phyloP scores from a whole-genome alignment of 2,329 filamentous ascomycete species.

The Sodiomyces alkalinus region DNA sequence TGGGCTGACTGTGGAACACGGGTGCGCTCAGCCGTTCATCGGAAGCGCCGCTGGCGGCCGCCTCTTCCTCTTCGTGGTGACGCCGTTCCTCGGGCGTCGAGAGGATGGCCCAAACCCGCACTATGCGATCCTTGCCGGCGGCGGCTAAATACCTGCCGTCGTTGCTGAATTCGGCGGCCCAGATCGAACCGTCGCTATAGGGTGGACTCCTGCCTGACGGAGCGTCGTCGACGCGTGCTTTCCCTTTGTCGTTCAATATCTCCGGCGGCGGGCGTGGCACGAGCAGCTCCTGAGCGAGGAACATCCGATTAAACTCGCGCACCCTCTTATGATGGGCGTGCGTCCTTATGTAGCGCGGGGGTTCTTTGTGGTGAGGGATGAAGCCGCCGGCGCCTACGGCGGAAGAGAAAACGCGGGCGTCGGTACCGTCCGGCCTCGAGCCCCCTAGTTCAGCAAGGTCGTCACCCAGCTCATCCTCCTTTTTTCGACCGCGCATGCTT shows the following conservation, averaged over 20 bases:
- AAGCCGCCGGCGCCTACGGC: conserved; percentile 53
- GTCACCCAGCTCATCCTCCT: conserved; percentile 41
- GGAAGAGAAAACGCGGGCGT: conserved; percentile 70
- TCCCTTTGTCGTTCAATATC: conserved; percentile 1
- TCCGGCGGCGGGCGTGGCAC: conserved; percentile 1
- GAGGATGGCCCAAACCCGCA: conserved; percentile 82
- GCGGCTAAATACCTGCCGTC: conserved; percentile 85
- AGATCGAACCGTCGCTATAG: conserved; percentile 48
- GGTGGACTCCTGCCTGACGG: conserved; percentile 7
- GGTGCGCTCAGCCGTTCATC: conserved; percentile 66
- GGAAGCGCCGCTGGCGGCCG: conserved; percentile 24
- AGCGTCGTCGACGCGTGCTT: too few relatives aligned
- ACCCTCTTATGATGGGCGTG: conserved; percentile 65
- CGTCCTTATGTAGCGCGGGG: conserved; percentile 81
- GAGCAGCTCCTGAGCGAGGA: conserved; percentile 80
- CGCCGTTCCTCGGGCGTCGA: conserved; percentile 66
- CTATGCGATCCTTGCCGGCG: conserved; percentile 75
- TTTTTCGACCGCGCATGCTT: conserved; percentile 62
- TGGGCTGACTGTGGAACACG: conserved; percentile 68
- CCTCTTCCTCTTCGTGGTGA: conserved; percentile 57
- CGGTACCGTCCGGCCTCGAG: conserved; percentile 59
- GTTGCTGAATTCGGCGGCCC: conserved; percentile 84
- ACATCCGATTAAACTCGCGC: conserved; percentile 72
- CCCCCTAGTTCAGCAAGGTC: conserved; percentile 58
- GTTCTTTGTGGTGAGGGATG: conserved; percentile 75